Evolutionary conservation across 2,329 filamentous ascomycete genomes (phyloP).

Genomic region (Alternaria alternata): DNA sequence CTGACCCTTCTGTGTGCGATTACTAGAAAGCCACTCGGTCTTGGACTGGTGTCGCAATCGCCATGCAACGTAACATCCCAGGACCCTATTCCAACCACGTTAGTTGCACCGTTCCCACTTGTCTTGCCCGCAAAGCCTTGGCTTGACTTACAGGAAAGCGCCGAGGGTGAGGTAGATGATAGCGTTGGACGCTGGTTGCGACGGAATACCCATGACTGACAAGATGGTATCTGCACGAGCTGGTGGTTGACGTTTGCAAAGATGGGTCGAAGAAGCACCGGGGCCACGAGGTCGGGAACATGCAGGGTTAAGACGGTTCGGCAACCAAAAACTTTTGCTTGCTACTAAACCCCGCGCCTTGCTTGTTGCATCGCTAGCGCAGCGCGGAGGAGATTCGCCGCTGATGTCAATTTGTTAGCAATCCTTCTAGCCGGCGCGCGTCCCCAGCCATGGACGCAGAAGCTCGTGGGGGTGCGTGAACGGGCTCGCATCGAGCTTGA

Average conservation of each 20-base stretch:
- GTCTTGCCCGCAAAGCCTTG: neutral
- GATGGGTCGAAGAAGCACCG: conserved; percentile 13
- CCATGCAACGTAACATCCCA: conserved; percentile 68
- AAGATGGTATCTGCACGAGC: conserved; percentile 5
- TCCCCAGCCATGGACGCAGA: neutral
- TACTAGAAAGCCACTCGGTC: conserved; percentile 75
- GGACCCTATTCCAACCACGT: conserved; percentile 58
- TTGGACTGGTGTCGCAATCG: conserved; percentile 69
- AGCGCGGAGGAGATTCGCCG: conserved; percentile 18
- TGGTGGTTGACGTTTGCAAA: conserved; percentile 10
- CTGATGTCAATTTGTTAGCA: conserved; percentile 34
- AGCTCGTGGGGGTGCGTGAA: conserved; percentile 8
- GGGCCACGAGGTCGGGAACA: conserved; percentile 20
- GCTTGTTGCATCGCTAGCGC: conserved; percentile 35
- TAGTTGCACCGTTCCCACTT: conserved; percentile 13
- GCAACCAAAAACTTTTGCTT: conserved; percentile 34
- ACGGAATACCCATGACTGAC: conserved; percentile 74
- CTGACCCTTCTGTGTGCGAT: conserved; percentile 82
- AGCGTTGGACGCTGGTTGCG: conserved; percentile 79
- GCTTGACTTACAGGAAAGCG: conserved; percentile 71
- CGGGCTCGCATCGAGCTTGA: neutral
- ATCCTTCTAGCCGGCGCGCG: conserved; percentile 9
- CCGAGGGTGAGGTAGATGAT: conserved; percentile 83
- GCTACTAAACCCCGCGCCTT: conserved; percentile 29
- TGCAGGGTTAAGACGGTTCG: conserved; percentile 31